These are phyloP conservation scores for Verbascum thapsus DNA, from an alignment of 257 asterid genomes.

Conservation along the genomic window DNA sequence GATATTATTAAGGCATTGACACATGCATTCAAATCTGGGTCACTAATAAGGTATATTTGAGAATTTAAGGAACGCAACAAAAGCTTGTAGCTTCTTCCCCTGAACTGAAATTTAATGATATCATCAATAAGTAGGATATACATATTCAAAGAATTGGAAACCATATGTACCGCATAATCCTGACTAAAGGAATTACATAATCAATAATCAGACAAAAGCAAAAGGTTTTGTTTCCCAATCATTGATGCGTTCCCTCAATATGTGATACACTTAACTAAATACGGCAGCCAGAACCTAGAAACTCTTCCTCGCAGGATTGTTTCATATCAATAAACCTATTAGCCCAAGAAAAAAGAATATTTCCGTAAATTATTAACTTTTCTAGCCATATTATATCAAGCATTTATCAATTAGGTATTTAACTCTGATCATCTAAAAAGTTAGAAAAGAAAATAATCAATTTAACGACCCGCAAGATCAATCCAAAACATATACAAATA, in stretches of 20 bases:
- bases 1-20: not conserved
- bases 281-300: not conserved
- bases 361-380: not conserved
- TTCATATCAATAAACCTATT: not conserved
- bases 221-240: slow-evolving; percentile 1
- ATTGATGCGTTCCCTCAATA: slow-evolving; percentile 10
- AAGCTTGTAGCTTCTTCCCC: slow-evolving; percentile 5
- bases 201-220: not conserved
- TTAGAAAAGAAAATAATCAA: not conserved
- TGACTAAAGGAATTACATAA: not conserved
- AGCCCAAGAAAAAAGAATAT: not conserved
- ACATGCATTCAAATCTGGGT: slow-evolving; percentile 13
- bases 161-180: not conserved
- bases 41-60: not conserved
- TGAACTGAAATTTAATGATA: slow-evolving; percentile 16
- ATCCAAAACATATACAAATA: not conserved
- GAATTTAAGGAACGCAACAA: not conserved
- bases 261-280: slow-evolving; percentile 1
- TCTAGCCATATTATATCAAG: not conserved
- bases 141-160: slow-evolving; percentile 19
- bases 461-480: not conserved
- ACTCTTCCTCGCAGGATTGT: not conserved
- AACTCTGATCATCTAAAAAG: slow-evolving; percentile 9
- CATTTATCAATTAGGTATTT: slow-evolving; percentile 5
- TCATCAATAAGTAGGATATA: slow-evolving; percentile 15